Conservation (phyloP, 176 grass and related monocot genomes). For the Typha latifolia region DNA sequence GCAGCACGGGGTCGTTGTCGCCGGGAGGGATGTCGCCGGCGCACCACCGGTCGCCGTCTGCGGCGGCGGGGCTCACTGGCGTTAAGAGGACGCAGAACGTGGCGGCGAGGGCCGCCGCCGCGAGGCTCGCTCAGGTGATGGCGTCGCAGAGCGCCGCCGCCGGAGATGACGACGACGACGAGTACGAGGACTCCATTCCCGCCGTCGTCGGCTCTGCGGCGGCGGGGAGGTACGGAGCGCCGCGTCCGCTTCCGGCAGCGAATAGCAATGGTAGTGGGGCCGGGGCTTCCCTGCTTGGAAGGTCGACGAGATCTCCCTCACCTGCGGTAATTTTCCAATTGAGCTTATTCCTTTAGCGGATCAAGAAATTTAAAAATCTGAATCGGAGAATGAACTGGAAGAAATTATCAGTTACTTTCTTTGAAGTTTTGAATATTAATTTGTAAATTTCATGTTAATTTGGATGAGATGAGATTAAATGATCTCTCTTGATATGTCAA, state of each 20-base stretch:
- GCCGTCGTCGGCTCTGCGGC: slow-evolving; percentile 24
- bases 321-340: slow-evolving; percentile 54
- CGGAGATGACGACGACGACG: slow-evolving; percentile 68
- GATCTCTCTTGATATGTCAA: no score
- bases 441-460: no score
- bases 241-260: background rate
- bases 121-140: slow-evolving; percentile 93
- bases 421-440: no score
- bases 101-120: slow-evolving; percentile 83
- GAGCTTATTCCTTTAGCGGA: no score
- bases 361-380: no score
- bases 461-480: no score
- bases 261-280: slow-evolving; percentile 19
- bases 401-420: no score
- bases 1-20: slow-evolving; percentile 81
- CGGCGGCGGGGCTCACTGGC: slow-evolving; percentile 36
- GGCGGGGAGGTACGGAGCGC: slow-evolving; percentile 35
- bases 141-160: slow-evolving; percentile 72
- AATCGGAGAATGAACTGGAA: no score
- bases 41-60: slow-evolving; percentile 48
- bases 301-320: slow-evolving; percentile 85
- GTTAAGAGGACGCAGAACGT: slow-evolving; percentile 89
- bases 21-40: slow-evolving; percentile 61
- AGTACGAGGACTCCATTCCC: slow-evolving; percentile 50
- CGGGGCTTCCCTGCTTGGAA: slow-evolving; percentile 44